phyloP scores from a whole-genome alignment of 148 eudicot species.

The Diospyros lotus region DNA sequence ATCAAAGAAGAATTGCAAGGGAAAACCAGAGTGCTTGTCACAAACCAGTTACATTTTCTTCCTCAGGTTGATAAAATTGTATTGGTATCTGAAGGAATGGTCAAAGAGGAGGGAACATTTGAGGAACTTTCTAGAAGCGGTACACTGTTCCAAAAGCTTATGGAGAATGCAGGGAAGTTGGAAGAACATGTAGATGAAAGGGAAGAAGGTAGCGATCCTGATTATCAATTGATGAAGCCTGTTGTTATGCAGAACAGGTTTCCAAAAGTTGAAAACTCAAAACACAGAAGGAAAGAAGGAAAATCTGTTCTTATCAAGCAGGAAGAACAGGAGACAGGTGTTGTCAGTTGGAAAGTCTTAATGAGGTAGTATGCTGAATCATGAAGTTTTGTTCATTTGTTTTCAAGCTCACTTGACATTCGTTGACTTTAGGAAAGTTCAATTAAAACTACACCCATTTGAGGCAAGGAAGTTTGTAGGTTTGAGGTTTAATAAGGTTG shows the following conservation, averaged over 20 bases:
- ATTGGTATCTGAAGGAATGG: conserved; percentile 48
- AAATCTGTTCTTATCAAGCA: conserved; percentile 56
- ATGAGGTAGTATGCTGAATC: conserved; percentile 26
- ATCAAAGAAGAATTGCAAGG: conserved; percentile 57
- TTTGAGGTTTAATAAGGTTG: not conserved
- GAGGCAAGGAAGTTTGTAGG: not conserved
- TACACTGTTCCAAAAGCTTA: conserved; percentile 40
- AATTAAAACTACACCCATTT: not conserved
- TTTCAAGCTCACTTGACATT: no score
- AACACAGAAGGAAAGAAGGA: conserved; percentile 26
- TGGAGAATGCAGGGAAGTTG: conserved; percentile 62
- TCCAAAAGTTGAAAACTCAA: conserved; percentile 20
- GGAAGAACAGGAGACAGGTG: conserved; percentile 60
- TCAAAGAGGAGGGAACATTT: conserved; percentile 63
- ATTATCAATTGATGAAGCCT: conserved; percentile 17
- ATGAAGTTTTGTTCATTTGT: not conserved
- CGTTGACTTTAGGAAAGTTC: not conserved
- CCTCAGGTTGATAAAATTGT: conserved; percentile 59
- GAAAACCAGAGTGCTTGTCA: conserved; percentile 60
- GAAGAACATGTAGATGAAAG: conserved; percentile 42
- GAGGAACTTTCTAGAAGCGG: conserved; percentile 55
- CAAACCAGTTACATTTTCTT: conserved; percentile 67
- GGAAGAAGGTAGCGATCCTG: conserved; percentile 6
- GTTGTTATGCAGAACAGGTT: conserved; percentile 14
- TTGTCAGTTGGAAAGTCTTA: conserved; percentile 54